Evolutionary conservation across 2,329 filamentous ascomycete genomes (phyloP).

Genomic region (Dendryphion nanum): DNA sequence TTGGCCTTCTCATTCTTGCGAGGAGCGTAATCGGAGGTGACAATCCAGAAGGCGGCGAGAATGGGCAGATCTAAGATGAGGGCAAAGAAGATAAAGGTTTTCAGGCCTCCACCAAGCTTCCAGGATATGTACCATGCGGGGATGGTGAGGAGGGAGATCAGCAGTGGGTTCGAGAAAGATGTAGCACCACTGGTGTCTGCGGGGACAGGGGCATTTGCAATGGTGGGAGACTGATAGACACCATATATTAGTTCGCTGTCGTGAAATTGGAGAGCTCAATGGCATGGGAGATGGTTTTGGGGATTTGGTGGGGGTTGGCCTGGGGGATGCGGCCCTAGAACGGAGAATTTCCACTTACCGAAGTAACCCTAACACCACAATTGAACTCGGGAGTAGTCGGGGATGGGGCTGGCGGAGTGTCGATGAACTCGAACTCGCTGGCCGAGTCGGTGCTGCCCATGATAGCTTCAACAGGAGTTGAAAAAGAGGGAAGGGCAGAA

Average conservation of each 20-base stretch:
- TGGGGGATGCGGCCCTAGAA: too few relatives aligned
- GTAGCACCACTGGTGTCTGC: conserved; percentile 83
- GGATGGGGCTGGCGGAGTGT: conserved; percentile 58
- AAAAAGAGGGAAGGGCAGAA: too few relatives aligned
- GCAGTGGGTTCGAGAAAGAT: conserved; percentile 79
- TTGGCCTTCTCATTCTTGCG: conserved; percentile 91
- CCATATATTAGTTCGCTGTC: conserved; percentile 22
- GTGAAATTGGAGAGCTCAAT: conserved; percentile 24
- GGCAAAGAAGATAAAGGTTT: conserved; percentile 85
- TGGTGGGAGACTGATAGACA: conserved; percentile 68
- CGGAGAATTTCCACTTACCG: conserved; percentile 46
- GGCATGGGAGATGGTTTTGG: conserved; percentile 23
- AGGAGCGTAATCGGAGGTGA: conserved; percentile 76
- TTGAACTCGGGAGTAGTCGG: conserved; percentile 52
- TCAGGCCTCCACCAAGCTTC: conserved; percentile 79
- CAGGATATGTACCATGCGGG: conserved; percentile 80
- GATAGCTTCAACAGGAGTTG: too few relatives aligned
- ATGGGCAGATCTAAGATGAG: conserved; percentile 77
- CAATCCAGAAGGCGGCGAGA: conserved; percentile 77
- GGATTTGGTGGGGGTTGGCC: too few relatives aligned
- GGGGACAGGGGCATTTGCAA: conserved; percentile 91
- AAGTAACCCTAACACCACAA: conserved; percentile 61
- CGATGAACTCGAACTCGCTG: conserved; percentile 65
- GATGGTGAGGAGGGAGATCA: conserved; percentile 67
- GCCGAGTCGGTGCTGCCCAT: conserved; percentile 41